Percentiles rank a stretch among this genome's conserved stretches.
Evolutionary conservation across 495 filamentous ascomycete species (phyloP).

Genomic region (Aspergillus mulundensis): DNA sequence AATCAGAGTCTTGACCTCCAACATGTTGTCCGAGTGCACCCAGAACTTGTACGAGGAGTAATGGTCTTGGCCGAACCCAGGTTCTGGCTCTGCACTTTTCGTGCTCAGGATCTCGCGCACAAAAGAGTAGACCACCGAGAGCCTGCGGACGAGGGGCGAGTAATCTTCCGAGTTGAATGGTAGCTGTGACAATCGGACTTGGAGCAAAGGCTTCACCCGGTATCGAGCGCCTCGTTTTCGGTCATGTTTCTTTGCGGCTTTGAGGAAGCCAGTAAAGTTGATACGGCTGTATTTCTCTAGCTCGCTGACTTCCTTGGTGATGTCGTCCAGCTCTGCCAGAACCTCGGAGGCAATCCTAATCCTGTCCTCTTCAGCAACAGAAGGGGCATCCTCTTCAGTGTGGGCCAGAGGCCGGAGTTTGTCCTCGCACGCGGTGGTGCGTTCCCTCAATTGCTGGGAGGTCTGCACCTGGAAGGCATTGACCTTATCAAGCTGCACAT

Average conservation of each 20-base stretch:
- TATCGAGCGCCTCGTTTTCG: slow-evolving; percentile 78
- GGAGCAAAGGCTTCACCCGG: slow-evolving; percentile 82
- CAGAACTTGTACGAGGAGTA: slow-evolving; percentile 98
- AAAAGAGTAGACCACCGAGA: slow-evolving; percentile 95
- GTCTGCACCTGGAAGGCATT: slow-evolving; percentile 80
- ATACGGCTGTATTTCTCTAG: slow-evolving; percentile 91
- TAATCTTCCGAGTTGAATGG: slow-evolving; percentile 97
- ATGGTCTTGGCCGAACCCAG: slow-evolving; percentile 51
- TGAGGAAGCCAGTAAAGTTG: slow-evolving; percentile 96
- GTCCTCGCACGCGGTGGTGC: slow-evolving; percentile 53
- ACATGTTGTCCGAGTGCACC: slow-evolving; percentile 90
- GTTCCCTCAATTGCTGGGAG: slow-evolving; percentile 64
- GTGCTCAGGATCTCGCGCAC: slow-evolving; percentile 73
- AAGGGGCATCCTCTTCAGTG: slow-evolving; percentile 22
- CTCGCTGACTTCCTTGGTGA: slow-evolving; percentile 87
- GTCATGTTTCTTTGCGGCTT: slow-evolving; percentile 98
- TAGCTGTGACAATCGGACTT: slow-evolving; percentile 77
- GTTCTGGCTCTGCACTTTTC: slow-evolving; percentile 40
- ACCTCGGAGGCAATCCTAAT: slow-evolving; percentile 60
- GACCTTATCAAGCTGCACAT: slow-evolving; percentile 93
- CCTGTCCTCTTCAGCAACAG: slow-evolving; percentile 38
- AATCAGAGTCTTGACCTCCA: slow-evolving; percentile 94
- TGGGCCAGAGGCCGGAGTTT: slow-evolving; percentile 46
- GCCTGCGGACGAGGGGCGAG: slow-evolving; percentile 75
- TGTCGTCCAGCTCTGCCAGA: slow-evolving; percentile 72